Evolutionary conservation across 495 filamentous ascomycete genomes (phyloP), one percentile per base, ranked within the genome.

Genomic region (Penicillium canariense): DNA sequence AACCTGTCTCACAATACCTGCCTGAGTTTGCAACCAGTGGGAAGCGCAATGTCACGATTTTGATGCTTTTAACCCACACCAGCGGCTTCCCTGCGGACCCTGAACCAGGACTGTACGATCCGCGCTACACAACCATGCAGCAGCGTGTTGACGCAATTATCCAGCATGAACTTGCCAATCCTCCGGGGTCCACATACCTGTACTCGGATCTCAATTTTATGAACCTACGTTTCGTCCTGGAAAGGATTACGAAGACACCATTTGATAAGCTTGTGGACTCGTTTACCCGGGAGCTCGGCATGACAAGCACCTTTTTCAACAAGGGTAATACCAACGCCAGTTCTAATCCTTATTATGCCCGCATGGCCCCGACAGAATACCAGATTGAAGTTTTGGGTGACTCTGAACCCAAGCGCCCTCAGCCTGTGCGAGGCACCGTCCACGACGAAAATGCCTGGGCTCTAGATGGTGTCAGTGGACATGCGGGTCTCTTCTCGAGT

Each of bases 381-480:
- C 62, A 68, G 35, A 59, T 59, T 5, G 60, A 57, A 22, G 57
- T 68, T 25, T 51, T 66, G 12, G 65, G 62, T 4, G 32, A 46
- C 11, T 44, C 15, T n/a, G 65, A 66, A 40, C 65, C 65, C 1
- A 28, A 59, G n/a, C 53, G 65, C n/a, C 65, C 65, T 1, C 65
- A 68, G 38, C 65, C 63, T 10, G 63, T 68, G 25, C 65, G 63
- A 10, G 65, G 65, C 1, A 68, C 62, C 2, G 62, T 66, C 5
- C 65, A 68, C 40, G 65, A 68, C 31, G 65, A 68, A 45, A 68
- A 68, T 32, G 63, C 65, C 45, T 68, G 65, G 65, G 30, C 59
- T 15, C 40, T 68, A 2, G 32, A 58, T 20, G 58, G 61, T 12
- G 58, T 68, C 12, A 65, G 63, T 12, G 63, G 63, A 4, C 61